Conservation (phyloP, 768 basidiomycete genomes). For the Tricholoma flavovirens region DNA sequence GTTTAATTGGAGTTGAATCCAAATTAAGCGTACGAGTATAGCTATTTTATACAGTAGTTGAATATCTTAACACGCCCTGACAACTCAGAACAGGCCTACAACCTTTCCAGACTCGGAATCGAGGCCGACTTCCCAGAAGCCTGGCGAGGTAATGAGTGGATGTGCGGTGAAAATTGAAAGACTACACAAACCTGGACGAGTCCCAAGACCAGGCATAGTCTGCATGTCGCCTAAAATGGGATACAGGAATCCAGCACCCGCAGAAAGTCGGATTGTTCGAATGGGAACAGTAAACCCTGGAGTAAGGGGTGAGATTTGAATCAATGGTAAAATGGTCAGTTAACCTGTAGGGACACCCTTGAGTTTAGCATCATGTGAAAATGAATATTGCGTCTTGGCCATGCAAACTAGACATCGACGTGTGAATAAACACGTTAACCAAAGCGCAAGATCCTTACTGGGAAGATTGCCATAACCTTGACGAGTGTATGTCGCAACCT, state of each 20-base stretch:
- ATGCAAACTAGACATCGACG: conserved; percentile 65
- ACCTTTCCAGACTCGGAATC: conserved; percentile 77
- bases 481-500: conserved; percentile 85
- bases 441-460: conserved; percentile 41
- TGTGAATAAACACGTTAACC: conserved; percentile 3
- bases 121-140: conserved; percentile 88
- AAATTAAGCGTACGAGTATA: no score
- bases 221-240: conserved; percentile 96
- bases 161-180: neutral
- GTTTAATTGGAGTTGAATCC: no score
- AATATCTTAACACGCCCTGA: neutral
- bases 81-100: conserved; percentile 70
- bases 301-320: neutral
- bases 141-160: conserved; percentile 26
- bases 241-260: conserved; percentile 94
- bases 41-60: neutral
- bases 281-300: conserved; percentile 91
- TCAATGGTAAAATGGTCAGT: conserved; percentile 7
- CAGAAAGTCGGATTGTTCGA: conserved; percentile 79
- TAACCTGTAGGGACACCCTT: conserved; percentile 83
- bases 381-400: conserved; percentile 98
- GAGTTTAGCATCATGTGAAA: conserved; percentile 88
- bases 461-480: conserved; percentile 81
- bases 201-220: conserved; percentile 95
- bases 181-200: conserved; percentile 63